Base-by-base conservation (phyloP, 2,329 filamentous ascomycete species). In the Didymella exigua region DNA sequence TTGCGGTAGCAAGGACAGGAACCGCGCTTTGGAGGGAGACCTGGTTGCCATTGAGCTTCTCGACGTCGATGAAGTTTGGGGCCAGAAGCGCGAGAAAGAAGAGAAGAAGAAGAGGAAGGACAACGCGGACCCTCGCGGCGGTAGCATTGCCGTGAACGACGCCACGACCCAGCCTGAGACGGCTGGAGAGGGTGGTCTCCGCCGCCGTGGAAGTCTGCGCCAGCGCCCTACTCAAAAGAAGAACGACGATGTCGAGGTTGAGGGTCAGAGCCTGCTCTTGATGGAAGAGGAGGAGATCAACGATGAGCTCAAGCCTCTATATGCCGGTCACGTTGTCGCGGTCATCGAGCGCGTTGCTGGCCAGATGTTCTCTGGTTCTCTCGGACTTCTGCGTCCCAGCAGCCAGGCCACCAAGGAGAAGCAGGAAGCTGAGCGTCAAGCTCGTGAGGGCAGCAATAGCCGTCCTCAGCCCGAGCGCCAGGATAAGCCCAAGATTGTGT, bases 61-160 rank as follows among this genome's bases (percentile, higher is more conserved):
- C 46, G 93, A 99, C 70, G 95, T 99, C 7, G 95, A 98, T 73
- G 95, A 99, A 73, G 95, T 99, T 2, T 99, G 95, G 95, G 86
- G 89, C 21, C 95, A 99, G 81, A 99, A 99, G 83, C 91, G 92
- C 52, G 95, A 99, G 77, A 99, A 99, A 76, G 95, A 99, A 78
- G 95, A 99, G 76, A 99, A 99, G 85, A 99, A 99, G 86, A 99
- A 98, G 82, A 90, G 95, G 76, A 99, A 99, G 82, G 95, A 99
- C 71, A 96, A 97, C 56, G 96, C 92, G 29, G 95, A 98, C 73
- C 93, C 91, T 55, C 88, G 93, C 62, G 88, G 88, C 62, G 89
- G 89, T 59, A 89, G 85, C 62, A 90, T 86, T 68, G 89, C 89
- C 61, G 87, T 87, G 59, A 87, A 84, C 68, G 84, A 86, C 60